Conservation (phyloP, 2,329 filamentous ascomycete genomes). For the Leptodontidium sp. region DNA sequence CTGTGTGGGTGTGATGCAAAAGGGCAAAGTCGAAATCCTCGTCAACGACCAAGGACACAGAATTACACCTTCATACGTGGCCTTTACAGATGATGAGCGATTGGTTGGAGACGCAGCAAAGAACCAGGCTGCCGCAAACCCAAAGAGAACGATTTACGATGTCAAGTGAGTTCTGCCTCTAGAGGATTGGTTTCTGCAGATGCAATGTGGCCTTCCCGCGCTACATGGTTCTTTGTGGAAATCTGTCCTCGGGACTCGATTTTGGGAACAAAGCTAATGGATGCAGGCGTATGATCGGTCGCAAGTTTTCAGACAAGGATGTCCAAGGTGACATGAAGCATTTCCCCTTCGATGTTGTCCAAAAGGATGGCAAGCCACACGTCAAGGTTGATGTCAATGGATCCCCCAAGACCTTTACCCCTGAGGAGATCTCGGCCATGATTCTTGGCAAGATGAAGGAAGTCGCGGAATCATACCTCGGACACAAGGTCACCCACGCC, state of each 20-base stretch:
- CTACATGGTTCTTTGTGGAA: slow-evolving; percentile 10
- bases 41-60: slow-evolving; percentile 97
- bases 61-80: slow-evolving; percentile 94
- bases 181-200: not conserved
- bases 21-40: slow-evolving; percentile 93
- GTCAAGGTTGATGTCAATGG: slow-evolving; percentile 78
- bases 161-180: slow-evolving; percentile 73
- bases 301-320: slow-evolving; percentile 84
- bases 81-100: slow-evolving; percentile 96
- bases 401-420: slow-evolving; percentile 75
- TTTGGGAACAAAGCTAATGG: slow-evolving; percentile 44
- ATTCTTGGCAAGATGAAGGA: slow-evolving; percentile 87
- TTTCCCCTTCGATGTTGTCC: slow-evolving; percentile 94
- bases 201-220: slow-evolving; percentile 24
- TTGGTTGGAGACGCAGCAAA: slow-evolving; percentile 97
- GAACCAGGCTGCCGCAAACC: slow-evolving; percentile 90
- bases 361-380: slow-evolving; percentile 89
- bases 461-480: slow-evolving; percentile 79
- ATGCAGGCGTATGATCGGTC: slow-evolving; percentile 80
- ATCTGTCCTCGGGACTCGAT: not conserved
- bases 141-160: slow-evolving; percentile 78
- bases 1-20: slow-evolving; percentile 95
- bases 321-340: slow-evolving; percentile 96
- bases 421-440: slow-evolving; percentile 84
- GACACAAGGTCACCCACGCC: slow-evolving; percentile 84